Conservation (phyloP, 108 stramenopile genomes). For the Cyclotella atomus region DNA sequence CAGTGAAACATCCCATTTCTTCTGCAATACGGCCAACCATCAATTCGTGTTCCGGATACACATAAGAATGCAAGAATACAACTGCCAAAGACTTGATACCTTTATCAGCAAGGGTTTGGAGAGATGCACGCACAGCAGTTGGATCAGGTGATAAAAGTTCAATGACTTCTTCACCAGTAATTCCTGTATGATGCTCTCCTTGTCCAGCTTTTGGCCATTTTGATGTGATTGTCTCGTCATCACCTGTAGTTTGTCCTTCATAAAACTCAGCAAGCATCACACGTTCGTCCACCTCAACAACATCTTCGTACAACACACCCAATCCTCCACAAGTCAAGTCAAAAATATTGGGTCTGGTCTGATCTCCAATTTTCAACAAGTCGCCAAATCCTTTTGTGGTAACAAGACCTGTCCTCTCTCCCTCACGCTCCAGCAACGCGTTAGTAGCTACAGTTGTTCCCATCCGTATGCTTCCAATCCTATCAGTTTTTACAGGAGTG, state of each 20-base stretch:
- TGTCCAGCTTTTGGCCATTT: slow-evolving; percentile 49
- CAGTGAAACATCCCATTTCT: slow-evolving; percentile 86
- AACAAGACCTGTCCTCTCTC: slow-evolving; percentile 88
- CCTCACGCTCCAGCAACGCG: slow-evolving; percentile 95
- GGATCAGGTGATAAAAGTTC: slow-evolving; percentile 71
- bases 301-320: slow-evolving; percentile 87
- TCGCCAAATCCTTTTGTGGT: slow-evolving; percentile 94
- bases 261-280: slow-evolving; percentile 80
- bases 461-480: slow-evolving; percentile 95
- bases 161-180: slow-evolving; percentile 83
- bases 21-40: slow-evolving; percentile 78
- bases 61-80: slow-evolving; percentile 49
- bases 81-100: slow-evolving; percentile 92
- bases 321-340: slow-evolving; percentile 79
- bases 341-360: slow-evolving; percentile 92
- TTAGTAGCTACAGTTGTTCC: slow-evolving; percentile 98
- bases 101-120: slow-evolving; percentile 65
- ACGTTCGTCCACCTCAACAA: slow-evolving; percentile 95
- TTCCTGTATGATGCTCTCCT: slow-evolving; percentile 48
- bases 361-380: slow-evolving; percentile 94
- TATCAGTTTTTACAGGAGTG: slow-evolving; percentile 61
- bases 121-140: slow-evolving; percentile 55
- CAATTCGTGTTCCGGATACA: slow-evolving; percentile 78
- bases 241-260: slow-evolving; percentile 45
- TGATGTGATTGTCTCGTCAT: neutral